These are phyloP conservation scores for Krasilnikovozyma curviuscula DNA, from an alignment of 768 basidiomycete genomes.

Conservation along the genomic window DNA sequence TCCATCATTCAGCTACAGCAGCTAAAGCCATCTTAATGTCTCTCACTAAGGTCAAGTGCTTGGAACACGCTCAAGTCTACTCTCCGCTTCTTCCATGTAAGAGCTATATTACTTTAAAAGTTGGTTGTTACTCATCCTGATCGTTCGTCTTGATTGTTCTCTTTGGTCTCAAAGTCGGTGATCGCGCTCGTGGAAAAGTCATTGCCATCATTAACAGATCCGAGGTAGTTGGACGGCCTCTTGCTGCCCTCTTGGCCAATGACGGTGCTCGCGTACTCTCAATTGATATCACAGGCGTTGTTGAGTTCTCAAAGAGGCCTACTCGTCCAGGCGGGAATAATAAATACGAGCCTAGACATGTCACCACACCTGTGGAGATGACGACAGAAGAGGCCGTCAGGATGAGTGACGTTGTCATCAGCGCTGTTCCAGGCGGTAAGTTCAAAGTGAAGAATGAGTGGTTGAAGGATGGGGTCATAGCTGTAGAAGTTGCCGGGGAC, in stretches of 20 bases:
- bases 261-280: constrained; percentile 92
- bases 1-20: neutral
- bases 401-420: constrained; percentile 78
- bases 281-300: constrained; percentile 84
- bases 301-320: constrained; percentile 93
- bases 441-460: constrained; percentile 80
- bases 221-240: constrained; percentile 88
- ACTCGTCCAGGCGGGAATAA: constrained; percentile 23
- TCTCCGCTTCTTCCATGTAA: constrained; percentile 75
- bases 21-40: neutral
- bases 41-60: constrained; percentile 42
- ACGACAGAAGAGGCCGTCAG: constrained; percentile 62
- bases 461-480: constrained; percentile 85
- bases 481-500: constrained; percentile 78
- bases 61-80: constrained; percentile 82
- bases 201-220: constrained; percentile 89
- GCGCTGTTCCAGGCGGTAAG: constrained; percentile 62
- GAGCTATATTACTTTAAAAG: too few species aligned
- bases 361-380: constrained; percentile 48
- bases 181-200: constrained; percentile 62
- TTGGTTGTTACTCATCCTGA: too few species aligned
- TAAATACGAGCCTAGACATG: constrained; percentile 65
- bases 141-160: too few species aligned
- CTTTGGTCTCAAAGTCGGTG: too few species aligned
- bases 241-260: constrained; percentile 88